phyloP scores from a whole-genome alignment of 2,329 filamentous ascomycete species.

The Magnaporthiopsis incrustans region DNA sequence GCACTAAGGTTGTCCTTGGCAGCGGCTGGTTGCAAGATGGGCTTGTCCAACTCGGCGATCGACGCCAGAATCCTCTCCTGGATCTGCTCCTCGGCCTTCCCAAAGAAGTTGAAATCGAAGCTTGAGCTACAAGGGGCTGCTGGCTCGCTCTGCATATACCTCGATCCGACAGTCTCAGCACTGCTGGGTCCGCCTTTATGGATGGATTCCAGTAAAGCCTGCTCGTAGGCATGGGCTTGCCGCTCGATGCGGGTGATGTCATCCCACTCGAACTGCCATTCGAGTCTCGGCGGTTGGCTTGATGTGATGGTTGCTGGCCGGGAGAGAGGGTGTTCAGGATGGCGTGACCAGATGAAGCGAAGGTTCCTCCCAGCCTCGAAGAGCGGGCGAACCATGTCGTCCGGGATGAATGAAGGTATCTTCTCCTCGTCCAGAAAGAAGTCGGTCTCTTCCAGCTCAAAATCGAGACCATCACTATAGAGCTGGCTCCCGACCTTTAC shows the following conservation, averaged over 20 bases:
- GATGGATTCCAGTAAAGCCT: conserved; percentile 28
- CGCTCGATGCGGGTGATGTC: conserved; percentile 56
- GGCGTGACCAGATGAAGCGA: conserved; percentile 61
- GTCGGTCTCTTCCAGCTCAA: conserved; percentile 48
- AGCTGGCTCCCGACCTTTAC: conserved; percentile 48
- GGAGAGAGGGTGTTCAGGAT: conserved; percentile 63
- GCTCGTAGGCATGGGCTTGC: conserved; percentile 47
- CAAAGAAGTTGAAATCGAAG: conserved; percentile 37
- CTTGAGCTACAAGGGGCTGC: not conserved
- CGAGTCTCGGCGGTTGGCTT: conserved; percentile 46
- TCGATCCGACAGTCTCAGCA: too few species aligned
- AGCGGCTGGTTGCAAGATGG: conserved; percentile 19
- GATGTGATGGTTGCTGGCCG: conserved; percentile 36
- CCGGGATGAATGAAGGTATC: conserved; percentile 64
- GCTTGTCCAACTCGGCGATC: conserved; percentile 35
- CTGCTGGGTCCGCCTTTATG: not conserved
- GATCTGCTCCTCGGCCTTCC: conserved; percentile 37
- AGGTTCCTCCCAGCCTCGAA: conserved; percentile 75
- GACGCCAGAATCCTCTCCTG: conserved; percentile 41
- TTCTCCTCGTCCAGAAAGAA: conserved; percentile 55
- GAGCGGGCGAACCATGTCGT: conserved; percentile 61
- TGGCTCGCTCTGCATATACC: too few species aligned
- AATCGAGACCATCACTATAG: conserved; percentile 50
- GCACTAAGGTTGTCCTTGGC: conserved; percentile 25
- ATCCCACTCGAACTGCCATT: conserved; percentile 67